Conservation (phyloP, 495 filamentous ascomycete species). For the Clohesyomyces aquaticus region DNA sequence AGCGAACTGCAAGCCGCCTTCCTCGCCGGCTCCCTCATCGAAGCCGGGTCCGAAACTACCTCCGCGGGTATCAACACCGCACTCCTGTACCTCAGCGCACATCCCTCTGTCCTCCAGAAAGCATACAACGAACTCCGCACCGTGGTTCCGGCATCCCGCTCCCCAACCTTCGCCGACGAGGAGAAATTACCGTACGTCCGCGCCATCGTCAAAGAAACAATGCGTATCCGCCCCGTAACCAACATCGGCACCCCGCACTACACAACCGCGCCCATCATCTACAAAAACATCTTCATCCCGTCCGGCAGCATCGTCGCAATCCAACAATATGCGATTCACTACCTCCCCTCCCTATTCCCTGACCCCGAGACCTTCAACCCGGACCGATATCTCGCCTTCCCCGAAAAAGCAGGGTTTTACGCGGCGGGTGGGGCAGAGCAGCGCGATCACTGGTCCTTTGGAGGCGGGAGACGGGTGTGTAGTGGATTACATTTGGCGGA, state of each 20-base stretch:
- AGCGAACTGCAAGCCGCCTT: slow-evolving; percentile 38
- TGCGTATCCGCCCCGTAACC: slow-evolving; percentile 36
- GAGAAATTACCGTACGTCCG: slow-evolving; percentile 27
- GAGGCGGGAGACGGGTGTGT: slow-evolving; percentile 39
- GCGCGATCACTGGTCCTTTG: slow-evolving; percentile 42
- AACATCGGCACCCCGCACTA: slow-evolving; percentile 38
- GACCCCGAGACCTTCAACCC: slow-evolving; percentile 29
- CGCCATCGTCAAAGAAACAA: slow-evolving; percentile 38
- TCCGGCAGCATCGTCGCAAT: slow-evolving; percentile 30
- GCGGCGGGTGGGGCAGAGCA: slow-evolving; percentile 30
- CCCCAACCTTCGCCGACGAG: slow-evolving; percentile 36
- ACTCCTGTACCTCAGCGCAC: slow-evolving; percentile 30
- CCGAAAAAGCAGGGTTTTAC: slow-evolving; percentile 30
- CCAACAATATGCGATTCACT: slow-evolving; percentile 35
- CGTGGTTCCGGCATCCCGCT: slow-evolving; percentile 16
- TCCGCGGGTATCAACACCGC: slow-evolving; percentile 36
- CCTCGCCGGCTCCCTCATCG: slow-evolving; percentile 37
- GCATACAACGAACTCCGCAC: slow-evolving; percentile 24
- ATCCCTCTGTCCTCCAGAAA: slow-evolving; percentile 14
- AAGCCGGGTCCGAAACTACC: slow-evolving; percentile 41
- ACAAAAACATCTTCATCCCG: slow-evolving; percentile 37
- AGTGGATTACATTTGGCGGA: slow-evolving; percentile 39
- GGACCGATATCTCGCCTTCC: slow-evolving; percentile 24
- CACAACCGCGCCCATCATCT: slow-evolving; percentile 34
- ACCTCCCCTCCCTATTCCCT: slow-evolving; percentile 27